Base-by-base conservation (phyloP, 2,329 filamentous ascomycete genomes). In the Alternaria atra region DNA sequence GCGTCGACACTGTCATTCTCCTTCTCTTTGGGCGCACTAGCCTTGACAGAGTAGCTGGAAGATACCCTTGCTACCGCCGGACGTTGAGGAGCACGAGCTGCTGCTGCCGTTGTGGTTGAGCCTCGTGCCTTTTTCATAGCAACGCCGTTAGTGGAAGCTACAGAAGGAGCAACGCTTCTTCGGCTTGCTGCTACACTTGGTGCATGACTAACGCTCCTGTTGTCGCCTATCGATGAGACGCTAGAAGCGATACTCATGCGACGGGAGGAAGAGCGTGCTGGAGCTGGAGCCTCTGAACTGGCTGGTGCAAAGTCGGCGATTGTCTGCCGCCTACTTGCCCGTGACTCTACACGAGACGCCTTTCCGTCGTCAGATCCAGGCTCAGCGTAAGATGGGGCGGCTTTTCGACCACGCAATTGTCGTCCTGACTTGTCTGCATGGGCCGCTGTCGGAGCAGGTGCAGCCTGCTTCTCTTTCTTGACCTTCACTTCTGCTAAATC, bases 341-440 rank as follows among this genome's bases (percentile, higher is more conserved):
- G 66, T 9, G 77, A 75, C 10, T 68, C 69, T 7, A 71, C 55
- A 10, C 64, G 70, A 12, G 70, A 62, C 3, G 59, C 55, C 25
- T 73, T 76, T 5, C 78, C 75, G 7, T 77, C 75, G 17, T 77
- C 77, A 0, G 77, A 77, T 30, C 85, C 84, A 12, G 85, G 84
- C 2, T 84, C 83, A n/a, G 83, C 81, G 9, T 84, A 82, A n/a
- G 83, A 80, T 4, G 86, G 59, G 2, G 74, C 71, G 10, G 81
- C 73, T 73, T 90, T 93, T 62, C 92, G 87, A 58, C 90, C 89
- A 32, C 93, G 87, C 54, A 95, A 82, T 63, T 92, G 89, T 59
- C 90, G 85, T n/a, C 77, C 75, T 6, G 73, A 74, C 0, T 84
- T 85, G 40, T 80, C 82, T 12, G 87, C 83, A 12, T 72, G 70